Evolutionary conservation across 2,329 filamentous ascomycete species (phyloP), one percentile per base, ranked within the genome.

Genomic region (Trichoderma harzianum): DNA sequence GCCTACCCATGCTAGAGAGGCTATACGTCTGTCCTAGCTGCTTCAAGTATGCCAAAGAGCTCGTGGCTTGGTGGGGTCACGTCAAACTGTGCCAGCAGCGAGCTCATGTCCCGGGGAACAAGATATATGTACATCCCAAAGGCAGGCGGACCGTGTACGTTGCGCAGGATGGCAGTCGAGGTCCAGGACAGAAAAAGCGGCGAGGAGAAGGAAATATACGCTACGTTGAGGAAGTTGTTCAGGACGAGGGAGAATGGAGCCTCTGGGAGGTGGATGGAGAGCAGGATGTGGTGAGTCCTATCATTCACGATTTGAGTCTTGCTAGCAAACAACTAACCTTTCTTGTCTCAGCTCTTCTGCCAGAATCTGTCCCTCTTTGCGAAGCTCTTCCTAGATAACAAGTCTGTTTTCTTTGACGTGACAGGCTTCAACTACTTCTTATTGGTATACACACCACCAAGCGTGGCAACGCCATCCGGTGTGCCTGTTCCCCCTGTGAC

Each of bases 381-480:
- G 32, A 99, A 98, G 82, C 89, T 99, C 58, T 99, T 98, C 81
- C 92, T 99, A 75, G 95, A 98, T 81, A 97, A 97, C 79, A 99
- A 99, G 79, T 97, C 94, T 8, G 95, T 99, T 76, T 98, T 98
- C 83, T 99, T 97, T 84, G 96, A 99, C 78, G 95, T 98, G 60
- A 90, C 91, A 5, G 93, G 93, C 66, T 99, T 99, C 83, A 91
- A 97, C 76, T 99, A 97, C 85, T 98, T 97, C 80, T 88, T 97
- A 5, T 90, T 98, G 68, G 92, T 96, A 58, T 92, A 95, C 78
- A 92, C 90, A 10, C 86, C 86, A 8, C 78, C 80, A 2, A 78
- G 80, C 1, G 75, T 75, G 11, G 77, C 73, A 36, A 74, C 76
- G 12, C 60, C 71, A 39, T 68, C 71, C 10, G 67, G 71, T 14